Evolutionary conservation across 345 rosid genomes (phyloP), one percentile per base, ranked within the genome.

Genomic region (Raphanus raphanistrum): DNA sequence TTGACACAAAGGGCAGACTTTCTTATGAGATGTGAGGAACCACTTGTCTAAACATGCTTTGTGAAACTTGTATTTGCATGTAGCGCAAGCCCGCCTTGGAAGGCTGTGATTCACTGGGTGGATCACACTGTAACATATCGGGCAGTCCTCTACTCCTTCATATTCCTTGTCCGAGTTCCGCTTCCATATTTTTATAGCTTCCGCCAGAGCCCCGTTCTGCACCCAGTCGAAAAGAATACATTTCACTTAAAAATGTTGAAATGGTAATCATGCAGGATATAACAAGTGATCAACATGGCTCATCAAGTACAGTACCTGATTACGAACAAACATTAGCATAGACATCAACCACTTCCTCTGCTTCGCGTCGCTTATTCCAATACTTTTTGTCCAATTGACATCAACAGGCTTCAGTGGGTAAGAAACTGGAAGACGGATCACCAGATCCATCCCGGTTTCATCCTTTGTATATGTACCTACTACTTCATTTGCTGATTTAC

Each of bases 301-400:
- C 41, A 71, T 25, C 5, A 43, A 60, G 66, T 50, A 43, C 65
- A 59, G 21, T 83, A 92, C 99, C 99, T 92, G 99, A 82, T 88
- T 92, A 50, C 98, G 92, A 78, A 92, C 91, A 81, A 95, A 90
- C 86, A 85, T 32, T 86, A 84, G 88, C 99, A 90, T 90, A 31
- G 99, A 94, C 98, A 94, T 88, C 71, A 90, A 77, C 99, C 98
- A 92, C 81, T 90, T 94, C 85, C 99, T 87, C 85, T 90, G 98
- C 85, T 92, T 94, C 41, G 90, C 96, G 55, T 94, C 96, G 61
- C 91, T 88, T 48, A 94, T 90, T 68, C 98, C 99, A 15, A 90
- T 84, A 82, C 97, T 92, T 88, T 89, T 90, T 80, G 85, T 75
- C 80, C 98, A 90, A 13, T 83, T 92, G 58, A 92, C 97, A 80